These are phyloP conservation scores for Fraxinus nigra DNA, from an alignment of 305 asterid species.

Conservation along the genomic window DNA sequence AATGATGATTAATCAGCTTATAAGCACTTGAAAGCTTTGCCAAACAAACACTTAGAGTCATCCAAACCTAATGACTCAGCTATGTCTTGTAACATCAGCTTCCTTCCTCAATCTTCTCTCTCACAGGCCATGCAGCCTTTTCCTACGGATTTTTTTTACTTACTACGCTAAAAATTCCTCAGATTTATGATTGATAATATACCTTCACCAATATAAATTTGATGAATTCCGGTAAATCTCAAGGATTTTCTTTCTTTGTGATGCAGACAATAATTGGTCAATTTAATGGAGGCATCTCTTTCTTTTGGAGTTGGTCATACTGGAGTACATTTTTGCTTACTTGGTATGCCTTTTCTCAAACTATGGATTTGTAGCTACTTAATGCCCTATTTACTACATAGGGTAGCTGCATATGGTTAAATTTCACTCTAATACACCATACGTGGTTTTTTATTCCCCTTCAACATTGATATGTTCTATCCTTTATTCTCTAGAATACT, in stretches of 20 bases:
- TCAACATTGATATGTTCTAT: constrained; percentile 1
- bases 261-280: constrained; percentile 76
- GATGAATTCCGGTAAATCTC: constrained; percentile 1
- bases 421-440: not conserved
- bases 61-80: not conserved
- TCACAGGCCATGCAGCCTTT: not conserved
- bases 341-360: constrained; percentile 53
- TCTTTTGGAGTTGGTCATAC: constrained; percentile 99
- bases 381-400: not conserved
- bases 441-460: not conserved
- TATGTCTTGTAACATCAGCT: not conserved
- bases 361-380: not conserved
- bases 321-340: constrained; percentile 99
- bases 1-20: not conserved
- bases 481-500: not conserved
- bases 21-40: not conserved
- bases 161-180: not conserved
- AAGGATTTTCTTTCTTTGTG: constrained; percentile 21
- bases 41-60: not conserved
- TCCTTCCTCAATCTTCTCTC: constrained; percentile 1
- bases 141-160: not conserved
- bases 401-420: constrained; percentile 3
- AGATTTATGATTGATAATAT: constrained; percentile 10
- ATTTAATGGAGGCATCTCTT: constrained; percentile 83
- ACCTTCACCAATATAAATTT: not conserved